Conservation (phyloP, 2,329 filamentous ascomycete genomes). For the Calonectria naviculata region DNA sequence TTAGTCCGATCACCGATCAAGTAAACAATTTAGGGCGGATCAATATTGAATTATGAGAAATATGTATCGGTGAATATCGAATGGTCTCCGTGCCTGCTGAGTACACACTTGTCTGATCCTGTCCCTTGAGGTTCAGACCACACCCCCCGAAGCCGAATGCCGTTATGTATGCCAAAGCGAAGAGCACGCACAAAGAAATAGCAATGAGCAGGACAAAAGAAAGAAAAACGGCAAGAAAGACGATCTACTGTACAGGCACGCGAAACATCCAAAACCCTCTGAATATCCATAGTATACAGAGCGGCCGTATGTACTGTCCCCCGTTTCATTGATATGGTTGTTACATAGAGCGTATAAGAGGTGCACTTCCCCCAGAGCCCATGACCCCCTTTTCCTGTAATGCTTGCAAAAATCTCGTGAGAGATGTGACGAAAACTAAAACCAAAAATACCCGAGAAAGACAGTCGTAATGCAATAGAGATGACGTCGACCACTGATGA, state of each 20-base stretch:
- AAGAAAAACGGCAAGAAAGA: constrained; percentile 8
- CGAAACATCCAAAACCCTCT: constrained; percentile 37
- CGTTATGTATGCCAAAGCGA: constrained; percentile 9
- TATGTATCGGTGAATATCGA: constrained; percentile 12
- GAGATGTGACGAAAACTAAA: not conserved
- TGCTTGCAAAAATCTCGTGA: constrained; percentile 10
- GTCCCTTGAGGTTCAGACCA: not conserved
- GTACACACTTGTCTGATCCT: constrained; percentile 9
- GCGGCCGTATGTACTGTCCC: constrained; percentile 34
- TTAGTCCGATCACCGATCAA: not conserved
- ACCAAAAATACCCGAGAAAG: not conserved
- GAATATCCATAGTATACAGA: constrained; percentile 37
- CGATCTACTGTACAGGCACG: constrained; percentile 37
- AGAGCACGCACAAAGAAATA: constrained; percentile 9
- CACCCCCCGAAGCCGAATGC: constrained; percentile 7
- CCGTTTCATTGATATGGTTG: constrained; percentile 21
- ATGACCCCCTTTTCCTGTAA: constrained; percentile 16
- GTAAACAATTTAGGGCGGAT: not conserved
- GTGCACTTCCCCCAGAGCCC: constrained; percentile 2
- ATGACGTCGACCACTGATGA: not conserved
- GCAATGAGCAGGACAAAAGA: not conserved
- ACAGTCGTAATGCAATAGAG: not conserved
- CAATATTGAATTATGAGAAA: constrained; percentile 1
- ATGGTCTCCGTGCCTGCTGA: constrained; percentile 7
- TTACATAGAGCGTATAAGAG: constrained; percentile 23